Percentiles rank a stretch among this genome's conserved stretches.
Conservation (phyloP, 164 flowering plant species). For the Buxus sempervirens region DNA sequence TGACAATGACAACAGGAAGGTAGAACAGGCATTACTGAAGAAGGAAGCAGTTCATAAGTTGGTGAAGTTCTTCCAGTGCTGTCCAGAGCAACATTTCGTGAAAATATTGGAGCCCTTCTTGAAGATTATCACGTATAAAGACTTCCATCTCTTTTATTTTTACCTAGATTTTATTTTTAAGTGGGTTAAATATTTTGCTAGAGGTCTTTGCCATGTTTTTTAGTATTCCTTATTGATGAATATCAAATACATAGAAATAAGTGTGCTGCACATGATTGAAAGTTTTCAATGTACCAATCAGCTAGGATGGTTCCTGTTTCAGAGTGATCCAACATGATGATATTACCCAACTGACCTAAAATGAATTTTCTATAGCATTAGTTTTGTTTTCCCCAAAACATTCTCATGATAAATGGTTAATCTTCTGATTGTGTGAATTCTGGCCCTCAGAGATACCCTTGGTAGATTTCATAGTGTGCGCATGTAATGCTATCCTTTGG, state of each 20-base stretch:
- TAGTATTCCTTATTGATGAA: background rate
- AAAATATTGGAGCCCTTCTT: constrained; percentile 96
- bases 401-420: background rate
- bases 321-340: background rate
- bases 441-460: background rate
- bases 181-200: background rate
- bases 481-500: background rate
- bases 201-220: background rate
- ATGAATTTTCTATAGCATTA: background rate
- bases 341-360: background rate
- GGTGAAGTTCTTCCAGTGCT: constrained; percentile 89
- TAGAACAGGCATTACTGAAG: constrained; percentile 87
- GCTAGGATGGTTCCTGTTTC: background rate
- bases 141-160: constrained; percentile 3
- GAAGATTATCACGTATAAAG: constrained; percentile 89
- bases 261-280: background rate
- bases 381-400: too few relatives aligned
- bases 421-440: background rate
- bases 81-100: constrained; percentile 93
- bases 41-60: constrained; percentile 94
- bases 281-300: background rate
- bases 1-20: constrained; percentile 89
- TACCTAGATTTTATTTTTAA: background rate
- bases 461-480: background rate
- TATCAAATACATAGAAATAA: too few relatives aligned